These are phyloP conservation scores for Phytophthora palmivora DNA, from an alignment of 352 stramenopile genomes.

Conservation along the genomic window DNA sequence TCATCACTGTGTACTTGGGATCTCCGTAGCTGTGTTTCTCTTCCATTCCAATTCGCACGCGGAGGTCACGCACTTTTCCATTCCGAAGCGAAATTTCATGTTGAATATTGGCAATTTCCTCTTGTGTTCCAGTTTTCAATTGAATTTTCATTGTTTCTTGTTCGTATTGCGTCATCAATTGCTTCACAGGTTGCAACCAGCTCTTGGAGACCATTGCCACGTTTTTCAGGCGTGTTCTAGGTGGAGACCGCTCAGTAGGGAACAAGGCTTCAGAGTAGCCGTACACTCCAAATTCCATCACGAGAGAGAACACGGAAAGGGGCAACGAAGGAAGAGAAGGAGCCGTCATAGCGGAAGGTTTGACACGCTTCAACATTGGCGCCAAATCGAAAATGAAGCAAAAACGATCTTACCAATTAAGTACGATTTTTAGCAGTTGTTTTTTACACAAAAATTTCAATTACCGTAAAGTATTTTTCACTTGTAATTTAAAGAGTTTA, in stretches of 20 bases:
- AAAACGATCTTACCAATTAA: too few species aligned
- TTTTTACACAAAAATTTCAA: too few species aligned
- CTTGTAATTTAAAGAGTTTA: too few species aligned
- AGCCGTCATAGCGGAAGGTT: not conserved
- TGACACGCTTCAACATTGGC: too few species aligned
- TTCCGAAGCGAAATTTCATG: constrained; percentile 6
- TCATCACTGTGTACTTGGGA: not conserved
- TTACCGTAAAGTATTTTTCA: too few species aligned
- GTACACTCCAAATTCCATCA: constrained; percentile 13
- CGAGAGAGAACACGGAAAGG: constrained; percentile 7
- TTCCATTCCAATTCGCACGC: not conserved
- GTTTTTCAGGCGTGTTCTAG: not conserved
- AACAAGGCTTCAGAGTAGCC: constrained; percentile 7
- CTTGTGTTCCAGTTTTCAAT: not conserved
- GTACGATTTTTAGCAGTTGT: too few species aligned
- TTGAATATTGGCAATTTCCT: constrained; percentile 5
- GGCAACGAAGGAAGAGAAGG: constrained; percentile 2
- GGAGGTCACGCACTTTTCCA: constrained; percentile 3
- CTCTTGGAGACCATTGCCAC: constrained; percentile 15
- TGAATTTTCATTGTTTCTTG: constrained; percentile 10
- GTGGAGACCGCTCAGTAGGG: not conserved
- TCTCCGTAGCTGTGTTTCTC: not conserved
- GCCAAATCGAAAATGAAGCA: too few species aligned
- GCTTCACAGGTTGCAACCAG: constrained; percentile 9
- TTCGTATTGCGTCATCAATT: constrained; percentile 8